A percentile compares a stretch with the other conserved stretches of the same genome.
These are phyloP conservation scores for Viridothelium virens DNA, from an alignment of 495 filamentous ascomycete species.

Conservation along the genomic window DNA sequence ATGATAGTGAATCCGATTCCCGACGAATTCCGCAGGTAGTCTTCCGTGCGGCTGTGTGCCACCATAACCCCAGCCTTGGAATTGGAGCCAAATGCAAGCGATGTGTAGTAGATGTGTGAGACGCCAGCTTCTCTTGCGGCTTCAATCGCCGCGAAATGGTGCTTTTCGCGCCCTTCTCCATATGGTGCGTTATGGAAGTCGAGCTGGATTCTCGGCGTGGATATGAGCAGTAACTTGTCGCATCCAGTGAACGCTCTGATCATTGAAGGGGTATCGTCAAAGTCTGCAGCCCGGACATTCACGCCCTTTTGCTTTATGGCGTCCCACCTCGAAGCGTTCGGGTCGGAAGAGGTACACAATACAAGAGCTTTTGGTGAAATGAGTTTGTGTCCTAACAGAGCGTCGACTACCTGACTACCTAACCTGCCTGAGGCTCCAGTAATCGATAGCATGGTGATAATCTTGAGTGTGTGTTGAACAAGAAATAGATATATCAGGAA, in stretches of 20 bases:
- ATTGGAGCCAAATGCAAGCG: constrained; percentile 50
- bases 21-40: constrained; percentile 40
- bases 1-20: constrained; percentile 45
- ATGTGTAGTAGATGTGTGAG: constrained; percentile 59
- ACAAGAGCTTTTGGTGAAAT: constrained; percentile 33
- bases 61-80: constrained; percentile 56
- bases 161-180: constrained; percentile 36
- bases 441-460: constrained; percentile 32
- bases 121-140: constrained; percentile 52
- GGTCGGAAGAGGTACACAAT: constrained; percentile 28
- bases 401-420: constrained; percentile 37
- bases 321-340: constrained; percentile 25
- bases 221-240: constrained; percentile 45
- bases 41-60: constrained; percentile 58
- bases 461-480: too few relatives aligned
- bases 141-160: constrained; percentile 49
- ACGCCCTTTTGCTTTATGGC: constrained; percentile 24
- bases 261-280: constrained; percentile 32
- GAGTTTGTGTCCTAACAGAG: constrained; percentile 35
- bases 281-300: constrained; percentile 38
- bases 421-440: constrained; percentile 41
- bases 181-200: constrained; percentile 32
- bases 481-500: too few relatives aligned
- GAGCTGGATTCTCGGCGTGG: constrained; percentile 34
- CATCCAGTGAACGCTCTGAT: constrained; percentile 40